Conservation (phyloP, 352 stramenopile species). For the Globisporangium barbulae region DNA sequence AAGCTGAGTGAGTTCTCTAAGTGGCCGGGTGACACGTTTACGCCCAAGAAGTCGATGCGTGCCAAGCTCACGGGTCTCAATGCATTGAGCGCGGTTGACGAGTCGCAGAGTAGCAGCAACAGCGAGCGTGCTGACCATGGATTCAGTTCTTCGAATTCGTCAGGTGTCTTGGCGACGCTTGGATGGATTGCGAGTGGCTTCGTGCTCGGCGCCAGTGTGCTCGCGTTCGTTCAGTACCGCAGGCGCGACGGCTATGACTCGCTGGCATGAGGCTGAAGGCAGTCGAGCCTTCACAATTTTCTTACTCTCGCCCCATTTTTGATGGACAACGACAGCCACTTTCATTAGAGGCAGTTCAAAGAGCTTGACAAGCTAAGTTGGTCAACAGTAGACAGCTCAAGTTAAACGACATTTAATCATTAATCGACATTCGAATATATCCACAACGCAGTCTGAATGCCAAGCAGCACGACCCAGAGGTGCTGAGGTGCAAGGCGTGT, state of each 20-base stretch:
- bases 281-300: background rate
- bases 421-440: constrained; percentile 2
- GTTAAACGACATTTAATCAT: constrained; percentile 6
- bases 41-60: constrained; percentile 40
- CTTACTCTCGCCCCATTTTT: background rate
- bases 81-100: constrained; percentile 18
- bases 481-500: background rate
- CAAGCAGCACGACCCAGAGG: background rate
- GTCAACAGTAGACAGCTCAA: background rate
- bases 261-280: constrained; percentile 19
- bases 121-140: constrained; percentile 1
- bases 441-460: background rate
- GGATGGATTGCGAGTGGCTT: constrained; percentile 35
- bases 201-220: constrained; percentile 29
- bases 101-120: background rate
- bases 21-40: constrained; percentile 69
- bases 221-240: constrained; percentile 29
- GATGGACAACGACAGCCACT: background rate
- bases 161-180: constrained; percentile 15
- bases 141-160: background rate
- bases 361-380: background rate
- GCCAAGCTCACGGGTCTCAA: constrained; percentile 39
- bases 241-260: constrained; percentile 39
- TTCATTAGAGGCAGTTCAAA: background rate
- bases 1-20: constrained; percentile 49